A percentile compares a stretch with the other conserved stretches of the same genome.
phyloP scores from a whole-genome alignment of 2,329 filamentous ascomycete genomes.

The Cadophora gregata region DNA sequence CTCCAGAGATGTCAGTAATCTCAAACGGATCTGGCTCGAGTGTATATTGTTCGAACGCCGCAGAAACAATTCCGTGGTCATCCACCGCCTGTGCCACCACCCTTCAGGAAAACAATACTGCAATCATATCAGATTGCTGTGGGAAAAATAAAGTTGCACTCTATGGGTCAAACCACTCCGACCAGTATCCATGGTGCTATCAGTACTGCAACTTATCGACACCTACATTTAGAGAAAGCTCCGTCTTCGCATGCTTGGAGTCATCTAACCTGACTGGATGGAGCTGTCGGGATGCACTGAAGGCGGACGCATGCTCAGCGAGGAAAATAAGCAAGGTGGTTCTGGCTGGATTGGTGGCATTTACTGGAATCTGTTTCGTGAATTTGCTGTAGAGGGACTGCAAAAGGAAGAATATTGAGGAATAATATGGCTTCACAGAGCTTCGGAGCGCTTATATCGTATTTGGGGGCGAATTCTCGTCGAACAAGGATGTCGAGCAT shows the following conservation, averaged over 20 bases:
- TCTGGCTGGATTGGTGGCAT: not conserved
- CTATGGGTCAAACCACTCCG: not conserved
- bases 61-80: not conserved
- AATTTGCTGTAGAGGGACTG: not conserved
- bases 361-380: not conserved
- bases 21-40: not conserved
- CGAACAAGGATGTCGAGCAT: too few relatives aligned
- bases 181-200: conserved; percentile 9
- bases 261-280: not conserved
- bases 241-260: not conserved
- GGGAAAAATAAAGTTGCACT: not conserved
- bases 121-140: not conserved
- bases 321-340: not conserved
- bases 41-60: not conserved
- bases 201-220: not conserved
- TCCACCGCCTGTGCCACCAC: not conserved
- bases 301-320: not conserved
- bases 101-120: not conserved
- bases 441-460: too few relatives aligned
- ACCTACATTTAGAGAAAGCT: not conserved
- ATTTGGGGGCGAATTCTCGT: too few relatives aligned
- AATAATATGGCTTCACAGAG: too few relatives aligned
- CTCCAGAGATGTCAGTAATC: not conserved
- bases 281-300: not conserved
- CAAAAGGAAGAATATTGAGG: too few relatives aligned